Conservation (phyloP, 2,329 filamentous ascomycete genomes). For the Aspergillus melleus region DNA sequence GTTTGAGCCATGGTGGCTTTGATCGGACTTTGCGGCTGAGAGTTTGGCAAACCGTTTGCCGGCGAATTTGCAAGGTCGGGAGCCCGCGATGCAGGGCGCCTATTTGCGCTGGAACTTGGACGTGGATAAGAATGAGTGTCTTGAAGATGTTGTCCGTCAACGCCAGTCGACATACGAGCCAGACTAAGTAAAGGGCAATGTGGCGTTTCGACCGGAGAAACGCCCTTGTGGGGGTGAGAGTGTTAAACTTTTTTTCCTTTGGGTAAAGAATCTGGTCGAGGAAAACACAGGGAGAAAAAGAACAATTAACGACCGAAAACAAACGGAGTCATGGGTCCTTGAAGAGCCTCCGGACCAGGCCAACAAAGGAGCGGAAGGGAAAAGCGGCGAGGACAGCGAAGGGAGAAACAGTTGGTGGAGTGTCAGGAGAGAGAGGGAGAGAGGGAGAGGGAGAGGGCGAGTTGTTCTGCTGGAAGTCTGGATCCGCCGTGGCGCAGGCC, state of each 20-base stretch:
- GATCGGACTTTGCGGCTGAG: slow-evolving; percentile 37
- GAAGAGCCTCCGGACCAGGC: slow-evolving; percentile 25
- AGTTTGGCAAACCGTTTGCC: slow-evolving; percentile 42
- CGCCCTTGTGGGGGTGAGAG: background rate
- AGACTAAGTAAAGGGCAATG: slow-evolving; percentile 19
- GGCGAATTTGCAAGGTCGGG: slow-evolving; percentile 43
- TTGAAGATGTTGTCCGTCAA: slow-evolving; percentile 51
- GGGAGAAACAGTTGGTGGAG: slow-evolving; percentile 11
- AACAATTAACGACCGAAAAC: slow-evolving; percentile 26
- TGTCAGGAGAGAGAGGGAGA: slow-evolving; percentile 18
- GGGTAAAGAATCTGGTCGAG: slow-evolving; percentile 6
- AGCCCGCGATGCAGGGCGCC: slow-evolving; percentile 56
- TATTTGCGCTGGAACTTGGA: slow-evolving; percentile 46
- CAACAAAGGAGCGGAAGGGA: slow-evolving; percentile 18
- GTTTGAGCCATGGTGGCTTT: slow-evolving; percentile 62
- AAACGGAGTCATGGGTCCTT: slow-evolving; percentile 30
- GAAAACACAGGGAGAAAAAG: slow-evolving; percentile 13
- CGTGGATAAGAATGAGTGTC: slow-evolving; percentile 56
- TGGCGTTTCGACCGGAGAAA: slow-evolving; percentile 22
- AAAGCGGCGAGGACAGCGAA: slow-evolving; percentile 11
- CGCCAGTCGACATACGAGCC: slow-evolving; percentile 57
- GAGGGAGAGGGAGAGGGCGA: slow-evolving; percentile 18
- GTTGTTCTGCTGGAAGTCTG: slow-evolving; percentile 14
- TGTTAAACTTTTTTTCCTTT: background rate
- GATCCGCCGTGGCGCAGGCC: slow-evolving; percentile 18